Base-by-base conservation (phyloP, 176 grass and related monocot genomes). In the Lolium rigidum region DNA sequence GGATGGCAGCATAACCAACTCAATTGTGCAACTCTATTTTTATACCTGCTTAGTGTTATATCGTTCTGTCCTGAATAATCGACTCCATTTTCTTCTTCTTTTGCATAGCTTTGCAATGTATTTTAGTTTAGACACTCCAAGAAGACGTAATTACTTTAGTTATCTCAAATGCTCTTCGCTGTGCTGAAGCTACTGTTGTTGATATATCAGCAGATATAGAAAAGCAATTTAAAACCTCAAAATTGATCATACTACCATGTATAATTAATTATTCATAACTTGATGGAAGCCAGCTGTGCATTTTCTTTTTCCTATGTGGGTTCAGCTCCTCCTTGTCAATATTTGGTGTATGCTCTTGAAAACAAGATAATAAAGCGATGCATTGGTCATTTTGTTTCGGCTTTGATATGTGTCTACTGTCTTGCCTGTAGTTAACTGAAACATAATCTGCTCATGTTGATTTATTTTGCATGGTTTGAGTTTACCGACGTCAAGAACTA, bases 1-100 rank as follows among this genome's bases (percentile, higher is more conserved):
- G 97, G 94, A 85, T 98, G 97, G 97, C 92, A 28, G 64, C 37
- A 46, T 47, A 68, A 39, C 26, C 28, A 39, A 38, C 20, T 66
- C 10, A 43, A 17, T 21, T 0, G 14, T 80, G 0, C 68, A 46
- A 37, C 39, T 85, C 66, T 41, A 61, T 37, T 85, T 64, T 51
- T 85, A 65, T 28, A 66, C 66, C 11, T 43, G 41, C 6, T 2
- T 54, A 47, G 43, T 61, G 26, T 54, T n/a, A 21, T 72, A 71
- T 63, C 72, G 50, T 58, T 88, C 20, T 49, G 50, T 83, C 77
- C 41, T 18, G 13, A 70, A 77, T 28, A 58, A 78, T 70, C 9
- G 38, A 78, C 16, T 20, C 21, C 26, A 28, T 57, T 37, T 15
- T 37, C 39, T 88, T 41, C 39, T 77, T 76, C 15, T 75, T 82